Base-by-base conservation (phyloP, 345 rosid genomes). In the Leavenworthia alabamica region DNA sequence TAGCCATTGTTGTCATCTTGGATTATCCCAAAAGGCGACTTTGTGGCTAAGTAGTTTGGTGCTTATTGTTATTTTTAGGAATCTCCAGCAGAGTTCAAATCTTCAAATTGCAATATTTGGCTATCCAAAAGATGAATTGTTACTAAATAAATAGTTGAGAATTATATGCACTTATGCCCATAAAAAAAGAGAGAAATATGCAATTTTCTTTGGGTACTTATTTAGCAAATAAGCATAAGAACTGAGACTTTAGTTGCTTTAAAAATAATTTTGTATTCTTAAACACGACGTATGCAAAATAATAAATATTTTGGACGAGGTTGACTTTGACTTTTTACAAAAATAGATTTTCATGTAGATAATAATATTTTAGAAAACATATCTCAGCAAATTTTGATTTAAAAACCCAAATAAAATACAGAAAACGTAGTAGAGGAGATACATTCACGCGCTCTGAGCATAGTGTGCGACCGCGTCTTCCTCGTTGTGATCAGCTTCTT, bases 401-500 rank as follows among this genome's bases (percentile, higher is more conserved):
- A 9, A 32, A 32, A 32, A 32, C 4, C n/a, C 11, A 7, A 14
- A 1, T 43, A 42, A 42, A 42, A 42, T 17, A 43, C 26, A 43
- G 48, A 8, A 43, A 17, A 43, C n/a, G 5, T 43, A 8, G 3
- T 13, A 51, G 5, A 56, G 13, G 13, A 44, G 56, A 8, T 10
- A 11, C 1, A 24, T 1, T n/a, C n/a, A n/a, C n/a, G n/a, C n/a
- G n/a, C n/a, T n/a, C n/a, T n/a, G n/a, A 26, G 23, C 51, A 15
- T 55, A 9, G 59, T 7, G 65, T 61, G 23, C 26, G 74, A 62
- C 74, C 57, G 57, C 4, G 74, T n/a, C n/a, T n/a, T n/a, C n/a
- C n/a, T 61, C 62, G 51, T 70, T 68, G 64, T 66, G 74, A 63
- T 54, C 51, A 2, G 39, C 48, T 43, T 59, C 12, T 56, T 43